A percentile compares a stretch with the other conserved stretches of the same genome.
These are phyloP conservation scores for Arbutus unedo DNA, from an alignment of 148 eudicot species.

Conservation along the genomic window DNA sequence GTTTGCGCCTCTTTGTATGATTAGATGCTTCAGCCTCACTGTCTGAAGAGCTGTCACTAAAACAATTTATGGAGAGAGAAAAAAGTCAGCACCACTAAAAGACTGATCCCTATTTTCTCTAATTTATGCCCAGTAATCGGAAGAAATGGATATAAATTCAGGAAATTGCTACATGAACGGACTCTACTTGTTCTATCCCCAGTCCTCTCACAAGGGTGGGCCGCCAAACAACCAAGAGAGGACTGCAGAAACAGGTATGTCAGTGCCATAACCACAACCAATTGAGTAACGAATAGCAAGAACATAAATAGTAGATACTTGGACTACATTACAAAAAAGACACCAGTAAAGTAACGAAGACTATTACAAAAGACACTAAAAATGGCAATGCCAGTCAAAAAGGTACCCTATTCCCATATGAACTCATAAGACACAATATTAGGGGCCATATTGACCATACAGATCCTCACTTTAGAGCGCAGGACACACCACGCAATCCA, in stretches of 20 bases:
- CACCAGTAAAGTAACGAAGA: too few relatives aligned
- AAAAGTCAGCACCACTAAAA: background rate
- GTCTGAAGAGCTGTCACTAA: constrained; percentile 62
- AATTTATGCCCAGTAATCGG: background rate
- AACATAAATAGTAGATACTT: too few relatives aligned
- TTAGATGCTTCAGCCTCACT: constrained; percentile 61
- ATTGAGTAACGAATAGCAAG: too few relatives aligned
- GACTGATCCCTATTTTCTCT: background rate
- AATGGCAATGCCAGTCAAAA: background rate
- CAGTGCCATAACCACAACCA: too few relatives aligned
- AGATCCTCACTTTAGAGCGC: background rate
- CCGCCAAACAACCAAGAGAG: too few relatives aligned
- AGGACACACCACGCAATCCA: background rate
- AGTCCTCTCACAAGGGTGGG: too few relatives aligned
- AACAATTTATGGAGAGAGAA: background rate
- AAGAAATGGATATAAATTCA: background rate
- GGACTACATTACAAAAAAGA: too few relatives aligned
- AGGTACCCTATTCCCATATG: background rate
- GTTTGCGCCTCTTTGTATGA: constrained; percentile 58
- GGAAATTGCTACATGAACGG: background rate
- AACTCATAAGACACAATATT: background rate
- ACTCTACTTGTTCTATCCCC: too few relatives aligned
- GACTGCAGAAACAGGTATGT: too few relatives aligned
- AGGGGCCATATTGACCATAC: background rate
- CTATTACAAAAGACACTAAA: background rate